phyloP scores from a whole-genome alignment of 768 basidiomycete genomes.

The Amanita molliuscula region DNA sequence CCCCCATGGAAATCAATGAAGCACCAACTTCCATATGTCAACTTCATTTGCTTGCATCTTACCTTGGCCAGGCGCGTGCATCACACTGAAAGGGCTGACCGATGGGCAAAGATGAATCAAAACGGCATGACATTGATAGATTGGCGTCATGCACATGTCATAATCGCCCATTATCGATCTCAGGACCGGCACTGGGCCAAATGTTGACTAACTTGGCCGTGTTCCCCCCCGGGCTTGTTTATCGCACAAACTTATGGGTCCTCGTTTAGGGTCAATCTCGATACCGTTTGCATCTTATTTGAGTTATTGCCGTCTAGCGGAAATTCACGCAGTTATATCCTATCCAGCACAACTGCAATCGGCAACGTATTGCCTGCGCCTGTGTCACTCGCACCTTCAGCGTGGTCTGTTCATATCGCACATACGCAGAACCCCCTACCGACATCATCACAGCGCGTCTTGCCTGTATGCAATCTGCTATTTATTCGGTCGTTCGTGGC shows the following conservation, averaged over 20 bases:
- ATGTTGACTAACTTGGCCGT: constrained; percentile 2
- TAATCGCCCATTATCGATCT: background rate
- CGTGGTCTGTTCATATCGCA: constrained; percentile 4
- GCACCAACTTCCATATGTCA: background rate
- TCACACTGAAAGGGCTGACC: background rate
- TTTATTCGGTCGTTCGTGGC: background rate
- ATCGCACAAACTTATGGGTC: constrained; percentile 5
- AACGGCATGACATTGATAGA: constrained; percentile 2
- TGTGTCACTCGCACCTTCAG: constrained; percentile 6
- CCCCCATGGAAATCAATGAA: background rate
- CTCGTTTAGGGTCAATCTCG: background rate
- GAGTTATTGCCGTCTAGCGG: background rate
- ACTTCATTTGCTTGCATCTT: background rate
- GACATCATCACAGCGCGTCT: constrained; percentile 1
- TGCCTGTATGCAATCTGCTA: background rate
- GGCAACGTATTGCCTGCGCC: constrained; percentile 3
- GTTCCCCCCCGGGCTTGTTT: background rate
- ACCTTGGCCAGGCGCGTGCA: background rate
- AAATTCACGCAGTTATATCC: background rate
- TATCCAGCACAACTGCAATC: background rate
- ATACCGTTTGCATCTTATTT: background rate
- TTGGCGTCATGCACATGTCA: constrained; percentile 2
- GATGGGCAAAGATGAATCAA: background rate
- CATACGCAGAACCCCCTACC: background rate
- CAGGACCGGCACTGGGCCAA: constrained; percentile 1